These are phyloP conservation scores for Lepraria neglecta DNA, from an alignment of 495 filamentous ascomycete species.

Conservation along the genomic window DNA sequence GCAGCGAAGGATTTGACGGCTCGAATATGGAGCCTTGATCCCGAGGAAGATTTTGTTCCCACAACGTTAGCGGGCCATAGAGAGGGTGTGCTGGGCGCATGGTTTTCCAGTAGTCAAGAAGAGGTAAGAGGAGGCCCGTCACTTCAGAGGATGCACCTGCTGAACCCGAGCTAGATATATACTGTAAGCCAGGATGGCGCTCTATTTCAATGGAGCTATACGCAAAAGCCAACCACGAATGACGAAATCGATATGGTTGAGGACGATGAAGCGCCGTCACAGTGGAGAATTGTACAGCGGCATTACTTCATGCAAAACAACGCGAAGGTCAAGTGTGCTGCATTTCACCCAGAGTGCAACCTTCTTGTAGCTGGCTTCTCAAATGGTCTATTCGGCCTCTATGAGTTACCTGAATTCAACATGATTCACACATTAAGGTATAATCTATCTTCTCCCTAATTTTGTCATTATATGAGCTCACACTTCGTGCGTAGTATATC, in stretches of 20 bases:
- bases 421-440: conserved; percentile 78
- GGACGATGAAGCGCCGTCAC: conserved; percentile 50
- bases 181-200: conserved; percentile 64
- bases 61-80: conserved; percentile 86
- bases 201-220: conserved; percentile 59
- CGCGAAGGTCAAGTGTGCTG: conserved; percentile 78
- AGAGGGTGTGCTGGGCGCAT: conserved; percentile 78
- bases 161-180: conserved; percentile 63
- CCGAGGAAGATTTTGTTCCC: conserved; percentile 79
- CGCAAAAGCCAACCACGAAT: conserved; percentile 40
- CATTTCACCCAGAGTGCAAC: conserved; percentile 80
- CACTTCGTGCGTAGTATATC: conserved; percentile 63
- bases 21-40: conserved; percentile 86
- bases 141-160: conserved; percentile 43
- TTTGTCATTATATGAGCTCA: conserved; percentile 20
- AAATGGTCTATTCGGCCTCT: conserved; percentile 84
- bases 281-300: conserved; percentile 80
- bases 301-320: conserved; percentile 90
- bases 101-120: conserved; percentile 92
- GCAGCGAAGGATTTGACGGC: conserved; percentile 87
- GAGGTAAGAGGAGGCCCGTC: conserved; percentile 40
- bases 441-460: neutral
- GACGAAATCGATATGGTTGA: conserved; percentile 54
- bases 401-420: conserved; percentile 96
- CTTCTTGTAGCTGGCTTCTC: conserved; percentile 90